Evolutionary conservation across 176 grass and related monocot species (phyloP).

Genomic region (Dendrocalamus sinicus): DNA sequence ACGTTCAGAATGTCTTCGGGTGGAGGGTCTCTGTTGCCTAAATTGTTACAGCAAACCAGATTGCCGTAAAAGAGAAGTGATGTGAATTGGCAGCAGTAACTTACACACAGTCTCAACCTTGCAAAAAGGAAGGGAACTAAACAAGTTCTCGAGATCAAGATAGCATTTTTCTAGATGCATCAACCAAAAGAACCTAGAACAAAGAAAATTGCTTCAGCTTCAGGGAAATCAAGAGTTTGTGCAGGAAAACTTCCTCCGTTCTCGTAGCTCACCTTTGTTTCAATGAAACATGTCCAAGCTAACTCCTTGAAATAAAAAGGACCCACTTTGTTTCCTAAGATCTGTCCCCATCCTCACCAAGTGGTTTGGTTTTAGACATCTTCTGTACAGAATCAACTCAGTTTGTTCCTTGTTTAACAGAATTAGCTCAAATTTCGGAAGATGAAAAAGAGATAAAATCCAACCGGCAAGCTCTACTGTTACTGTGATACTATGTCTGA

Average conservation of each 20-base stretch:
- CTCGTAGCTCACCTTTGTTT: neutral
- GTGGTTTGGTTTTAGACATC: neutral
- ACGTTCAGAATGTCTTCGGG: slow-evolving; percentile 12
- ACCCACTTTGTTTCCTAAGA: neutral
- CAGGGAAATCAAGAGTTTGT: neutral
- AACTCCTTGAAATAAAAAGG: neutral
- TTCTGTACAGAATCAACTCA: neutral
- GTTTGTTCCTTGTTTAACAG: neutral
- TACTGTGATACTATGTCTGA: neutral
- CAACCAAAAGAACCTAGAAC: neutral
- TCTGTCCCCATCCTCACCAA: slow-evolving; percentile 7
- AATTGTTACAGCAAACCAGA: slow-evolving; percentile 13
- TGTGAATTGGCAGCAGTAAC: neutral
- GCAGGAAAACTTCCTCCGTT: neutral
- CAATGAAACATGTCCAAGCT: neutral
- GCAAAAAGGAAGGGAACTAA: too few relatives aligned
- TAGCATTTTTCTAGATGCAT: neutral
- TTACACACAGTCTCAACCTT: neutral
- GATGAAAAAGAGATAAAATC: neutral
- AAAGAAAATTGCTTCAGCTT: neutral
- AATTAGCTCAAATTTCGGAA: neutral
- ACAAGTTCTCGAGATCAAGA: neutral
- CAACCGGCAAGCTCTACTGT: slow-evolving; percentile 8
- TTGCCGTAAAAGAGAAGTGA: slow-evolving; percentile 30
- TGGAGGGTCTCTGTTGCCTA: slow-evolving; percentile 21